phyloP scores from a whole-genome alignment of 805 yeast genomes.

The Phaffomyces antillensis region DNA sequence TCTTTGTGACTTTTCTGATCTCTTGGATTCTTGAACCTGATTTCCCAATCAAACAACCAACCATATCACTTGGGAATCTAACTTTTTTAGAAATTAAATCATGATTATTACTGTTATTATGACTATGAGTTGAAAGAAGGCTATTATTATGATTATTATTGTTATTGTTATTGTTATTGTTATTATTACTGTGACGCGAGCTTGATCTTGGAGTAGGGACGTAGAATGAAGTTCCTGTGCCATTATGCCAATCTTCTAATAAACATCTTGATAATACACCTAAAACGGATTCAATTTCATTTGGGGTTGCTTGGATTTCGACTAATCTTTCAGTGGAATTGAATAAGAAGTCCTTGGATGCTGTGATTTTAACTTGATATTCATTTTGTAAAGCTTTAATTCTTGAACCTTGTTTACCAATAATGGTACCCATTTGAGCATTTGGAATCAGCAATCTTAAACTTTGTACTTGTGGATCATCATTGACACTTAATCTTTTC shows the following conservation, averaged over 20 bases:
- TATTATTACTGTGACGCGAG: constrained; percentile 2
- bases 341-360: constrained; percentile 76
- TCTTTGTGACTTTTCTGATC: constrained; percentile 70
- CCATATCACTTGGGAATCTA: constrained; percentile 70
- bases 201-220: constrained; percentile 34
- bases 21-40: constrained; percentile 83
- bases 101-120: constrained; percentile 1
- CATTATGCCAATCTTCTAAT: constrained; percentile 64
- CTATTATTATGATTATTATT: too few species aligned
- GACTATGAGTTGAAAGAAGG: neutral
- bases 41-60: constrained; percentile 85
- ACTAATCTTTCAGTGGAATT: constrained; percentile 81
- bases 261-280: constrained; percentile 61
- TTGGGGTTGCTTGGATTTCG: constrained; percentile 77
- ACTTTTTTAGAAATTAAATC: constrained; percentile 32
- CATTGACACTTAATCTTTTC: constrained; percentile 47
- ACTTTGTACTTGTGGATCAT: constrained; percentile 41
- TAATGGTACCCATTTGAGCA: constrained; percentile 80
- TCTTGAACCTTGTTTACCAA: constrained; percentile 76
- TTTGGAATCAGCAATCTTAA: constrained; percentile 74
- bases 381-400: constrained; percentile 72
- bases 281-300: constrained; percentile 49
- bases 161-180: constrained; percentile 14
- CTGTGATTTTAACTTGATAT: constrained; percentile 72
- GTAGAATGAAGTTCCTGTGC: constrained; percentile 58